Conservation (phyloP, 768 basidiomycete species). For the Collybia sp. region DNA sequence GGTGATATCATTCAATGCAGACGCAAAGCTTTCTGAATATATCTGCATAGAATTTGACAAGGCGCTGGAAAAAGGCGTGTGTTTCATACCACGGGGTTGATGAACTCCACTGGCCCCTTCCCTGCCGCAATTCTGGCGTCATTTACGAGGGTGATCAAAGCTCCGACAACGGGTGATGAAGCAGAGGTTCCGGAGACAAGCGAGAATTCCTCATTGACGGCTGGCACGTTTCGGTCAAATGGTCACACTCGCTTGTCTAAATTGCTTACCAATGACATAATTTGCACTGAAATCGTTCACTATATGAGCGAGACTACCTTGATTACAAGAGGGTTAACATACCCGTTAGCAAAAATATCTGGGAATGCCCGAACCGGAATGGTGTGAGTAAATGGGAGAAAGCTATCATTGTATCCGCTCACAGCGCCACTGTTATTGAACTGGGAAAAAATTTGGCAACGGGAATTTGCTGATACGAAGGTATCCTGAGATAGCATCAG, state of each 20-base stretch:
- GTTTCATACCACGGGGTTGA: constrained; percentile 39
- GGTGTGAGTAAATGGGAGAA: not conserved
- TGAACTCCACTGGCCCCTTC: constrained; percentile 50
- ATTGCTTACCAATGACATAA: constrained; percentile 29
- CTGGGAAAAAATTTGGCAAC: constrained; percentile 35
- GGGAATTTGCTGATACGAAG: constrained; percentile 38
- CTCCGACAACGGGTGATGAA: constrained; percentile 58
- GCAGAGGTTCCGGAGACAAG: constrained; percentile 62
- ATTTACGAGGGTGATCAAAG: constrained; percentile 60
- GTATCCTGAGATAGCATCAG: constrained; percentile 22
- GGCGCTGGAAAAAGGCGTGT: no score
- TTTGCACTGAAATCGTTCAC: constrained; percentile 23
- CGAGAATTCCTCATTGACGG: constrained; percentile 32
- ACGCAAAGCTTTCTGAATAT: constrained; percentile 26
- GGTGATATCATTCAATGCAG: constrained; percentile 19
- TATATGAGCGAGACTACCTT: not conserved
- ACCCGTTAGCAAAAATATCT: constrained; percentile 47
- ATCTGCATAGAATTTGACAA: constrained; percentile 16
- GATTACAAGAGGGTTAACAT: not conserved
- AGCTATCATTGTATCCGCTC: constrained; percentile 1
- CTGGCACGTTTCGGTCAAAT: constrained; percentile 7
- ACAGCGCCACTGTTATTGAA: constrained; percentile 45
- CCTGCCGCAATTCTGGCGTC: constrained; percentile 47
- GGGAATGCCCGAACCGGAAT: constrained; percentile 41
- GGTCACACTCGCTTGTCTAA: not conserved